These are phyloP conservation scores for Skeletonema potamos DNA, from an alignment of 108 stramenopile genomes.

Conservation along the genomic window DNA sequence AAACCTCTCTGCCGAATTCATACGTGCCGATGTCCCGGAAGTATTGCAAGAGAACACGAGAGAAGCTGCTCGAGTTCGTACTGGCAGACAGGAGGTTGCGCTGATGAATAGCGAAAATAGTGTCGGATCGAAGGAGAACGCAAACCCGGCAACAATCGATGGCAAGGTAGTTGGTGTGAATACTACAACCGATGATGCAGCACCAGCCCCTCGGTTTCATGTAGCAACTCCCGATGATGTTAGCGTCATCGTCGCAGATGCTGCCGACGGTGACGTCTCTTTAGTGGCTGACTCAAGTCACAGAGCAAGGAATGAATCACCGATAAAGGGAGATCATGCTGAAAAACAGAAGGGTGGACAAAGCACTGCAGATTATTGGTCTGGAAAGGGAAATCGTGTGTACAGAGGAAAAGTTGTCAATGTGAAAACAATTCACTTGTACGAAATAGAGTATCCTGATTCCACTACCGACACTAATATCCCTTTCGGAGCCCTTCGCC, in stretches of 20 bases:
- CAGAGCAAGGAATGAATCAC: background rate
- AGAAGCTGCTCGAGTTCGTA: background rate
- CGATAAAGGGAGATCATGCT: background rate
- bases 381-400: conserved; percentile 22
- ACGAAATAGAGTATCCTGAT: conserved; percentile 22
- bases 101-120: background rate
- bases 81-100: background rate
- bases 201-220: no score
- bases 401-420: conserved; percentile 19
- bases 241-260: background rate
- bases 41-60: background rate
- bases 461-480: conserved; percentile 18
- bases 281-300: background rate
- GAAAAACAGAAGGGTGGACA: background rate
- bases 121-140: no score
- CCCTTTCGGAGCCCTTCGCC: conserved; percentile 10
- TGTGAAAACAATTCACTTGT: conserved; percentile 19
- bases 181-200: background rate
- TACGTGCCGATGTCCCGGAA: background rate
- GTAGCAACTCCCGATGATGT: background rate
- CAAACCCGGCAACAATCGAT: background rate
- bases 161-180: no score
- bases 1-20: background rate
- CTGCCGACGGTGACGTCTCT: conserved; percentile 1
- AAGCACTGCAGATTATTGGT: background rate